phyloP scores from a whole-genome alignment of 352 stramenopile species.

The Phytopythium delawarense region DNA sequence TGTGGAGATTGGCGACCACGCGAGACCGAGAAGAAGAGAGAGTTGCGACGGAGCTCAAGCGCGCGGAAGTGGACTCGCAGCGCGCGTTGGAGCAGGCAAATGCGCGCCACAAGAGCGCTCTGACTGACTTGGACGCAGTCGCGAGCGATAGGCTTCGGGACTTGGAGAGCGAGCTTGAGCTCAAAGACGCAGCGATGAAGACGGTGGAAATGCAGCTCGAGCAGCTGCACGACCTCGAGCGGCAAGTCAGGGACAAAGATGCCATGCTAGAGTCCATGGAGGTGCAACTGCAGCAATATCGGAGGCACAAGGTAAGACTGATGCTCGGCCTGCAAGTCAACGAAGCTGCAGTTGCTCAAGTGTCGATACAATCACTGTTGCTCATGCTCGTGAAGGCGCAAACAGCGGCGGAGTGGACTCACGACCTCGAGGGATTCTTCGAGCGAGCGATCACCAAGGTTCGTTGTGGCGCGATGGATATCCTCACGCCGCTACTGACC shows the following conservation, averaged over 20 bases:
- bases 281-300: constrained; percentile 6
- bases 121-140: constrained; percentile 7
- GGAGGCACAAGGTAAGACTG: constrained; percentile 20
- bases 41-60: background rate
- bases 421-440: constrained; percentile 30
- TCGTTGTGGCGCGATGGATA: background rate
- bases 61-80: background rate
- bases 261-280: constrained; percentile 16
- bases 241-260: constrained; percentile 22
- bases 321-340: background rate
- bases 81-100: constrained; percentile 8
- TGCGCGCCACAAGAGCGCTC: constrained; percentile 11
- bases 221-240: background rate
- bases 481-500: background rate
- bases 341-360: background rate
- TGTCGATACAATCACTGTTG: background rate
- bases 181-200: constrained; percentile 22
- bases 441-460: constrained; percentile 27
- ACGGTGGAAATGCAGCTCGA: constrained; percentile 12
- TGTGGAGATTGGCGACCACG: background rate
- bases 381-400: constrained; percentile 10
- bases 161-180: constrained; percentile 15
- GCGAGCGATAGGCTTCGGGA: constrained; percentile 19
- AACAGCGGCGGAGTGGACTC: constrained; percentile 15
- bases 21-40: background rate